Evolutionary conservation across 352 stramenopile species (phyloP), one percentile per base, ranked within the genome.

Genomic region (Plasmopara muralis): DNA sequence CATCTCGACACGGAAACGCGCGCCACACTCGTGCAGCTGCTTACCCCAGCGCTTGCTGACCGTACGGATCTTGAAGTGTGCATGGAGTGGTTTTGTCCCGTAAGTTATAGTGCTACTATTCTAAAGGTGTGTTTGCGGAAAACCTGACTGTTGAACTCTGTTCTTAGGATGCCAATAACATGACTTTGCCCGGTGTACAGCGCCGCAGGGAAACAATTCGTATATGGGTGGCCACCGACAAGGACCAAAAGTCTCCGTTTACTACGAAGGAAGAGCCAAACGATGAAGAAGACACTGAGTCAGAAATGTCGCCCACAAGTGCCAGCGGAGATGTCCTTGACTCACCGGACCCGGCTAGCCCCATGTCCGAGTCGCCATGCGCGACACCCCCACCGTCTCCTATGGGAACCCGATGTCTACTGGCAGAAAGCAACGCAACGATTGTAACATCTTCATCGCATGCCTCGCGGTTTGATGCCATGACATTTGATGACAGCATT

Each of bases 21-120:
- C 34, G 66, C 64, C 34, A 85, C 71, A 18, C 69, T 94, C 16
- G 81, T 88, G 34, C 61, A 83, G 59, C 58, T 91, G 52, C 65
- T 92, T 29, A 94, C 79, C n/a, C 83, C 83, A 6, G 77, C 89
- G 47, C 63, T 92, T 0, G 78, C 83, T 9, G 77, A 94, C 52
- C 83, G 81, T 43, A 87, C 70, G 10, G 83, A 94, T 55, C 53
- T 94, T 0, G 81, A 91, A 56, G 78, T 94, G 25, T 91, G 77
- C 58, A 90, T 94, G 79, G 83, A 94, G 49, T 92, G 83, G 83
- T 92, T 94, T 61, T 83, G 72, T 14, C 81, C 80, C 41, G 78
- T 89, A 70, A 30, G 59, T 70, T 34, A 16, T 58, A 43, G 42
- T 59, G 73, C 34, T 37, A 45, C 47, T 43, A 34, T 39, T n/a